Base-by-base conservation (phyloP, 2,329 filamentous ascomycete genomes). In the Chaetomium globosum region DNA sequence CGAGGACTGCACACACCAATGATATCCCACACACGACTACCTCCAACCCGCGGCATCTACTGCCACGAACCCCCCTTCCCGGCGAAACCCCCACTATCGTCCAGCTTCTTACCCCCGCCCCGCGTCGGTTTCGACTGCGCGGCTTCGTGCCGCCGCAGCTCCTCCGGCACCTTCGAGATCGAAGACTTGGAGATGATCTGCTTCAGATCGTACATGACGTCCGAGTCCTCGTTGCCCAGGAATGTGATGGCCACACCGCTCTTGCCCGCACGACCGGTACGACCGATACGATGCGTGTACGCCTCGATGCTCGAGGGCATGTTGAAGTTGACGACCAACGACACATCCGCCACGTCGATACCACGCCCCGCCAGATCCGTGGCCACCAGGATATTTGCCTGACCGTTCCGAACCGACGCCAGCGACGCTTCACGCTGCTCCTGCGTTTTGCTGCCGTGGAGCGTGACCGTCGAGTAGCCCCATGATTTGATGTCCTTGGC, bases 311-410 rank as follows among this genome's bases (percentile, higher is more conserved):
- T 92, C 13, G 81, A 88, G 0, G 95, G 90, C 95, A 99, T 98
- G 83, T 98, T 99, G 86, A 98, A 99, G 81, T 99, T 99, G 76
- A 99, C 85, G 64, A 99, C 95, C 66, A 99, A 85, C 68, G 87
- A 91, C 49, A 99, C 95, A 74, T 98, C 95, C 0, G 91, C 88
- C 4, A 99, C 93, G 78, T 99, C 95, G 77, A 99, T 97, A 92
- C 95, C 95, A 82, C 95, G 88, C 68, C 94, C 95, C 0, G 95
- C 95, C 64, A 99, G 82, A 79, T 99, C 95, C 1, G 95, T 99
- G 0, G 95, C 95, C 60, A 99, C 95, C 46, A 99, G 86, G 0
- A 99, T 91, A 68, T 97, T 90, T 0, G 91, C 91, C 59, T 86
- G 81, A 39, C 93, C 93, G 52, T 87, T 87, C 43, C 93, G 91